A percentile compares a stretch with the other conserved stretches of the same genome.
Conservation (phyloP, 805 yeast genomes). For the Candida mattraensis region DNA sequence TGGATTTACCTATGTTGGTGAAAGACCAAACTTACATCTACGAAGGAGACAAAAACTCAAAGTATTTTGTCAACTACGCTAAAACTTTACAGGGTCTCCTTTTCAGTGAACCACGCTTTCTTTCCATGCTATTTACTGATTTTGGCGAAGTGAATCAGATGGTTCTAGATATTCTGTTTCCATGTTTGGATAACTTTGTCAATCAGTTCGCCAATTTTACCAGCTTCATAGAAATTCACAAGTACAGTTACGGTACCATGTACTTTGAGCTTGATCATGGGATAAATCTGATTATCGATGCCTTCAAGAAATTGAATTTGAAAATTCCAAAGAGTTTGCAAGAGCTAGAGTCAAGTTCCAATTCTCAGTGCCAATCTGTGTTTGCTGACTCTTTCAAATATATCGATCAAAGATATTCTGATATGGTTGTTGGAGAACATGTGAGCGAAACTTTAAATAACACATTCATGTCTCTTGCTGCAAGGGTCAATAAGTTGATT, state of each 20-base stretch:
- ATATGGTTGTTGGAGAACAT: slow-evolving; percentile 59
- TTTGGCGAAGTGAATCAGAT: slow-evolving; percentile 40
- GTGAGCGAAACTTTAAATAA: slow-evolving; percentile 28
- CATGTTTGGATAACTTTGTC: slow-evolving; percentile 40
- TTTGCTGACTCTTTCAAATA: slow-evolving; percentile 56
- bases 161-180: slow-evolving; percentile 61
- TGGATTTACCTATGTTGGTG: slow-evolving; percentile 31
- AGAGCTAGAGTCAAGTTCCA: slow-evolving; percentile 6
- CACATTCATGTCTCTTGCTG: slow-evolving; percentile 62
- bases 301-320: slow-evolving; percentile 18
- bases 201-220: slow-evolving; percentile 39
- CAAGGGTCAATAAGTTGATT: slow-evolving; percentile 62
- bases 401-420: slow-evolving; percentile 49
- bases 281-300: slow-evolving; percentile 13
- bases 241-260: slow-evolving; percentile 49
- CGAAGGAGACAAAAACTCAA: slow-evolving; percentile 24
- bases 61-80: slow-evolving; percentile 21
- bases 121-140: slow-evolving; percentile 36
- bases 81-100: slow-evolving; percentile 12
- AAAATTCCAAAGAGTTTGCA: slow-evolving; percentile 16
- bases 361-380: slow-evolving; percentile 32
- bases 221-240: slow-evolving; percentile 39
- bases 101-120: slow-evolving; percentile 20
- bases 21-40: slow-evolving; percentile 34
- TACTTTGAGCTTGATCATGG: slow-evolving; percentile 50